phyloP scores from a whole-genome alignment of 192 early-diverging fungal species.

The Backusella macrospora region DNA sequence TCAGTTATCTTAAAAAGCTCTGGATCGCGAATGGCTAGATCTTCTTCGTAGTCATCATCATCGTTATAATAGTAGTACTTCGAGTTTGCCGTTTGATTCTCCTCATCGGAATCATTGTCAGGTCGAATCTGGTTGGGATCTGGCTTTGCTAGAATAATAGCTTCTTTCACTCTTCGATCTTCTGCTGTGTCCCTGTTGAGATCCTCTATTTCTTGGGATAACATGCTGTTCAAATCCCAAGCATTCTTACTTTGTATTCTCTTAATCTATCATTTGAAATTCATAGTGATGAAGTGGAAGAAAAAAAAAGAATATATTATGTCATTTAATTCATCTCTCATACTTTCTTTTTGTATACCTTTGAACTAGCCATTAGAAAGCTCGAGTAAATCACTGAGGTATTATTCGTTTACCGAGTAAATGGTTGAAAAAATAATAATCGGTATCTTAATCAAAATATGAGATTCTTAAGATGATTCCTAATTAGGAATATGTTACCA shows the following conservation, averaged over 20 bases:
- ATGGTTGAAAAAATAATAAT: constrained; percentile 1
- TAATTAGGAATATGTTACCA: background rate
- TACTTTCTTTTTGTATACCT: background rate
- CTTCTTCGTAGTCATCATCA: constrained; percentile 29
- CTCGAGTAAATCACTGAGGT: background rate
- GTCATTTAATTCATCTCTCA: background rate
- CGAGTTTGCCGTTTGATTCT: background rate
- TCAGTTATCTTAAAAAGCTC: constrained; percentile 40
- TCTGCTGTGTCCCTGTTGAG: constrained; percentile 38
- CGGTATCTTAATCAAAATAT: background rate
- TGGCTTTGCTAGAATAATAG: constrained; percentile 35
- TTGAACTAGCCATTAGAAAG: background rate
- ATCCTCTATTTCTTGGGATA: constrained; percentile 34
- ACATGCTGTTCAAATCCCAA: constrained; percentile 24
- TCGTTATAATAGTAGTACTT: constrained; percentile 22
- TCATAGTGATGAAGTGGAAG: background rate
- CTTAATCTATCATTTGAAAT: background rate
- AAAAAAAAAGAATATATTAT: background rate
- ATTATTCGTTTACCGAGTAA: background rate
- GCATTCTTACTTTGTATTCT: background rate
- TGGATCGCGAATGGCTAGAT: constrained; percentile 35
- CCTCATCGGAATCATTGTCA: constrained; percentile 27
- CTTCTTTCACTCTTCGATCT: constrained; percentile 32
- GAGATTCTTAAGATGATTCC: background rate
- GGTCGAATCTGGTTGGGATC: constrained; percentile 35